These are phyloP conservation scores for Phalaenopsis hybrid DNA, from an alignment of 116 monocot species.

Conservation along the genomic window DNA sequence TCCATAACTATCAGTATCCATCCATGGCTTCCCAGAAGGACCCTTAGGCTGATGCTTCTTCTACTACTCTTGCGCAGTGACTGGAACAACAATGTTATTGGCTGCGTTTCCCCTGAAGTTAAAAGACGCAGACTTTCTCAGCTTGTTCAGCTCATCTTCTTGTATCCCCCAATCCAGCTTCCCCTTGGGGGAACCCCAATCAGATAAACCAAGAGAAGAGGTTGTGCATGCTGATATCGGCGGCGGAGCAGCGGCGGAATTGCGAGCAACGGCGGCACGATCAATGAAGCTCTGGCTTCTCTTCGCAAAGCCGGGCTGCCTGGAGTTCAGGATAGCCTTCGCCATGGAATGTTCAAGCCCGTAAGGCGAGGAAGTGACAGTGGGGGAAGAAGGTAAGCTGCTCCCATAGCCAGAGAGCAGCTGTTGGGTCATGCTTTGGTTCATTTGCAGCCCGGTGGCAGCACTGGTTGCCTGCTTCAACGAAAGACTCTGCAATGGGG, in stretches of 20 bases:
- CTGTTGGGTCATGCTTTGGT: constrained; percentile 22
- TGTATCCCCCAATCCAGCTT: constrained; percentile 85
- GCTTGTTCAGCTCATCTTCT: constrained; percentile 82
- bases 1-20: background rate
- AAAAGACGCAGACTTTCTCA: constrained; percentile 75
- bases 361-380: constrained; percentile 23
- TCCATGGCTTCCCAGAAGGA: constrained; percentile 5
- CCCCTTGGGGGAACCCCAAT: constrained; percentile 35
- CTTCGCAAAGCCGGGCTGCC: constrained; percentile 62
- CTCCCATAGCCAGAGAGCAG: constrained; percentile 28
- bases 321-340: constrained; percentile 66
- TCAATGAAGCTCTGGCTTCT: constrained; percentile 93
- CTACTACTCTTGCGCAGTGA: background rate
- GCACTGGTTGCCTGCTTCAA: constrained; percentile 18
- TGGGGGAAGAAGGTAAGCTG: constrained; percentile 36
- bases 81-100: background rate
- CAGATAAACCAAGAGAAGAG: too few species aligned
- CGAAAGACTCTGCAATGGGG: constrained; percentile 20
- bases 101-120: constrained; percentile 27
- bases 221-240: background rate
- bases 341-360: constrained; percentile 61
- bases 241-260: constrained; percentile 7
- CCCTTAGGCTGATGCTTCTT: constrained; percentile 17
- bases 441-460: constrained; percentile 15
- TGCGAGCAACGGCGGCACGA: constrained; percentile 42